Evolutionary conservation across 2,329 filamentous ascomycete species (phyloP).

Genomic region (Sporothrix euskadiensis): DNA sequence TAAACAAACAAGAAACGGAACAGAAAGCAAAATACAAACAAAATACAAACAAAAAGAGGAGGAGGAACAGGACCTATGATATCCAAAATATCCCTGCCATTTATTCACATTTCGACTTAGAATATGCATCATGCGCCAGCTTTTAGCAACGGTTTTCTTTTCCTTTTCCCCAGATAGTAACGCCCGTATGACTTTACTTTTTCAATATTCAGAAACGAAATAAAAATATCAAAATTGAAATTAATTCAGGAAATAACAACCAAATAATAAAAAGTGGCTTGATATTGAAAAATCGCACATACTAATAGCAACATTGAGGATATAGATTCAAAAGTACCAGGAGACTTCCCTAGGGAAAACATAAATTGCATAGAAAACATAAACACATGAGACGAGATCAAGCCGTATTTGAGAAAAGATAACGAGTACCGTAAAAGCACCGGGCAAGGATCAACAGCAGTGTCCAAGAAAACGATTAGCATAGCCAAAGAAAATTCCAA

Average conservation of each 20-base stretch:
- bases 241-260: neutral
- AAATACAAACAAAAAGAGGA: neutral
- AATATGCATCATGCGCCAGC: neutral
- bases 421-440: slow-evolving; percentile 4
- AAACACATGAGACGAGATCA: slow-evolving; percentile 5
- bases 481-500: slow-evolving; percentile 8
- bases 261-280: neutral
- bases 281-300: too few relatives aligned
- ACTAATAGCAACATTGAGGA: neutral
- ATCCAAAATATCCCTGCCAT: neutral
- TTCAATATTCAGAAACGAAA: neutral
- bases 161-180: neutral
- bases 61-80: neutral
- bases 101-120: neutral
- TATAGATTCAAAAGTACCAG: neutral
- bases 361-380: neutral
- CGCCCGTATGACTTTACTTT: neutral
- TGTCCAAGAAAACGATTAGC: neutral
- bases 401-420: neutral
- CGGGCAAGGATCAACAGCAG: neutral
- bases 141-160: neutral
- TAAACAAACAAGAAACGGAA: neutral
- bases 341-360: neutral
- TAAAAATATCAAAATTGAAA: neutral
- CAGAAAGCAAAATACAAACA: neutral